A percentile compares a stretch with the other conserved stretches of the same genome.
These are phyloP conservation scores for Prunus yedoensis DNA, from an alignment of 331 rosid genomes.

Conservation along the genomic window DNA sequence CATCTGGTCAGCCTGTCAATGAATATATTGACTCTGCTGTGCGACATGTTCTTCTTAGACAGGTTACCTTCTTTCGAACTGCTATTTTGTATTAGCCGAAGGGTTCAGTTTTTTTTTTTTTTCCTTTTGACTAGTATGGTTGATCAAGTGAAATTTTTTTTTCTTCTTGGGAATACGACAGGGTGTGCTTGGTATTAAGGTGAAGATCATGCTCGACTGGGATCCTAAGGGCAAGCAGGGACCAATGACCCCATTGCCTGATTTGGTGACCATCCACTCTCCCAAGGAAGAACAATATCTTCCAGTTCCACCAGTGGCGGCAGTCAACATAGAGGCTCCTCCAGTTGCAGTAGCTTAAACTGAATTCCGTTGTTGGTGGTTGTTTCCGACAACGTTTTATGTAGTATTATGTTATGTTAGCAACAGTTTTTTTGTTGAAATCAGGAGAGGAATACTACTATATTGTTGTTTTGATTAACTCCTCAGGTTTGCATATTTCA, in stretches of 20 bases:
- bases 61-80: conserved; percentile 5
- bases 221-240: conserved; percentile 36
- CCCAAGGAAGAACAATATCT: conserved; percentile 19
- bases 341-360: neutral
- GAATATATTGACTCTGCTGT: conserved; percentile 29
- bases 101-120: neutral
- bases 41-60: conserved; percentile 35
- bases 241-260: conserved; percentile 30
- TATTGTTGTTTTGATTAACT: neutral
- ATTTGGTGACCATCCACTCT: conserved; percentile 29
- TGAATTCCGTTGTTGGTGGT: neutral
- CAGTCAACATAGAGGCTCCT: conserved; percentile 12
- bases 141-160: neutral
- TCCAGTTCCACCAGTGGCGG: conserved; percentile 14
- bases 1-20: conserved; percentile 35
- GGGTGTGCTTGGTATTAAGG: conserved; percentile 36
- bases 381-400: neutral
- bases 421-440: neutral
- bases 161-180: neutral
- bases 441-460: neutral
- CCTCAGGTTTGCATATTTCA: neutral
- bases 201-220: conserved; percentile 33
- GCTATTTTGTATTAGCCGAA: neutral
- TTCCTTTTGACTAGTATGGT: neutral
- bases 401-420: neutral